A percentile compares a stretch with the other conserved stretches of the same genome.
phyloP scores from a whole-genome alignment of 805 yeast species.

The Myxozyma melibiosi region DNA sequence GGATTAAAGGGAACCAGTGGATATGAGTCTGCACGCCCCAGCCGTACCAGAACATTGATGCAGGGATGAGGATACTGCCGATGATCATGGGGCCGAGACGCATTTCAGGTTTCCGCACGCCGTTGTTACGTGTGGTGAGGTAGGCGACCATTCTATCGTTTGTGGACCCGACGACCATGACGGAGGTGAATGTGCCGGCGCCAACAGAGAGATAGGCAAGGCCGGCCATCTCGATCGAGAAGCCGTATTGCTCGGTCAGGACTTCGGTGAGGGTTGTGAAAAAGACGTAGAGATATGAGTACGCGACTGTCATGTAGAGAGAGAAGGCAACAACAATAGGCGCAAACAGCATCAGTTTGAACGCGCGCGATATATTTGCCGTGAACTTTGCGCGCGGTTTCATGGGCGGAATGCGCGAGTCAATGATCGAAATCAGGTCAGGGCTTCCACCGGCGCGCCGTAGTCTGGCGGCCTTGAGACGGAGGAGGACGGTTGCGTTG shows the following conservation, averaged over 20 bases:
- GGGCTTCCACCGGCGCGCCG: background rate
- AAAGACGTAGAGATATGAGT: constrained; percentile 46
- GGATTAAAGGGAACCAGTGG: constrained; percentile 25
- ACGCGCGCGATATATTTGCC: constrained; percentile 41
- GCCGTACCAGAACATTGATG: constrained; percentile 51
- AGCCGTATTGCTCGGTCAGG: constrained; percentile 52
- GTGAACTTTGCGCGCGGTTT: constrained; percentile 35
- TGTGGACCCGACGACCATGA: constrained; percentile 48
- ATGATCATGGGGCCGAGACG: constrained; percentile 54
- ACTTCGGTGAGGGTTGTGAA: constrained; percentile 63
- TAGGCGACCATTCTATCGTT: constrained; percentile 25
- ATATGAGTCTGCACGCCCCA: constrained; percentile 27
- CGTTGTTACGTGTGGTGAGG: constrained; percentile 25
- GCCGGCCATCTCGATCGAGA: constrained; percentile 60
- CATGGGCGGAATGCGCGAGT: constrained; percentile 54
- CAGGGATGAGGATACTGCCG: constrained; percentile 51
- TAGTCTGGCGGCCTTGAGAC: constrained; percentile 19
- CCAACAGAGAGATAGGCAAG: constrained; percentile 63
- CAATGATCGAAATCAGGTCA: constrained; percentile 46
- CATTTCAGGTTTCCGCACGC: constrained; percentile 50
- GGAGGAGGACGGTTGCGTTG: constrained; percentile 74
- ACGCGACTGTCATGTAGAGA: constrained; percentile 30
- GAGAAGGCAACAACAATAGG: constrained; percentile 25
- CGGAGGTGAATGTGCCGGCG: constrained; percentile 52
- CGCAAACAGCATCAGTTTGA: constrained; percentile 39